These are phyloP conservation scores for Boletus reticulatus DNA, from an alignment of 768 basidiomycete genomes.

Conservation along the genomic window DNA sequence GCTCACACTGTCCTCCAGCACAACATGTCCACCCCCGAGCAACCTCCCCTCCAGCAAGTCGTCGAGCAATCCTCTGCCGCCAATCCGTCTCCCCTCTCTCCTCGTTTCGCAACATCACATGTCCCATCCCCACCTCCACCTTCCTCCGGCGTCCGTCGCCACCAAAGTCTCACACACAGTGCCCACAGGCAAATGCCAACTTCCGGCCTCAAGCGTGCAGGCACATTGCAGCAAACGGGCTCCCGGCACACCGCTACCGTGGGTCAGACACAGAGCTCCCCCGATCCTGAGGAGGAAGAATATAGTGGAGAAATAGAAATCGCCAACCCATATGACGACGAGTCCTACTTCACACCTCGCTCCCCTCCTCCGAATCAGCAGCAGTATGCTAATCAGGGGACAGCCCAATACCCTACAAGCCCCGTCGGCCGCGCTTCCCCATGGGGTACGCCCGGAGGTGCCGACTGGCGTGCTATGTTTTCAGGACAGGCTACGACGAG, in stretches of 20 bases:
- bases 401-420: slow-evolving; percentile 47
- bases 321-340: slow-evolving; percentile 48
- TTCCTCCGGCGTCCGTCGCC: slow-evolving; percentile 70
- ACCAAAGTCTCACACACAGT: slow-evolving; percentile 77
- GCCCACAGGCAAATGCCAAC: slow-evolving; percentile 51
- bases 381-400: slow-evolving; percentile 35
- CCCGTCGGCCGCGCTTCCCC: slow-evolving; percentile 64
- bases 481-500: slow-evolving; percentile 28
- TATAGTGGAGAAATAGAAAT: slow-evolving; percentile 46
- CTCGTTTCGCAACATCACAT: slow-evolving; percentile 52
- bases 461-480: slow-evolving; percentile 56
- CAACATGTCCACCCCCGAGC: slow-evolving; percentile 19
- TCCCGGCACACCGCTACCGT: slow-evolving; percentile 30
- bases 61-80: slow-evolving; percentile 43
- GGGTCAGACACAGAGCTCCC: slow-evolving; percentile 43
- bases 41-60: slow-evolving; percentile 44
- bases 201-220: slow-evolving; percentile 67
- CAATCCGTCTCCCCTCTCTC: slow-evolving; percentile 57
- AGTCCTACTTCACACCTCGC: slow-evolving; percentile 50
- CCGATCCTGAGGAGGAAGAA: slow-evolving; percentile 54
- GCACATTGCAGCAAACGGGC: slow-evolving; percentile 57
- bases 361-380: slow-evolving; percentile 42
- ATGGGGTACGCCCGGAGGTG: slow-evolving; percentile 52
- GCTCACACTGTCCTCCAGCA: slow-evolving; percentile 15
- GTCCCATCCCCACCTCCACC: slow-evolving; percentile 71